Evolutionary conservation across 208 protist genomes (phyloP).

Genomic region (Porcisia deanei): DNA sequence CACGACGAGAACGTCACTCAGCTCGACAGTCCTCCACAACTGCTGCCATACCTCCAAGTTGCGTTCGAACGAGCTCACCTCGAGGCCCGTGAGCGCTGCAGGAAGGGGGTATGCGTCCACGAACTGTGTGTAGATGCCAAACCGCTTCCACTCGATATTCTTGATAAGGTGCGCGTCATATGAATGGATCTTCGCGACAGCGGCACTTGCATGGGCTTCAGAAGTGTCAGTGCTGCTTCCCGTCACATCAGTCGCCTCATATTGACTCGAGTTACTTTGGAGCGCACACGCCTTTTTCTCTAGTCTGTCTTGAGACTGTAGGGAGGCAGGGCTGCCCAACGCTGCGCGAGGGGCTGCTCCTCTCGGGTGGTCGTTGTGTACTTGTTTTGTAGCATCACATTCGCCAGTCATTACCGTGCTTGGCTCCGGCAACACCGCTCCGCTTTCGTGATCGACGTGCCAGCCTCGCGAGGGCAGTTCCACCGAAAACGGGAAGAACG

Average conservation of each 20-base stretch:
- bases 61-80: slow-evolving; percentile 94
- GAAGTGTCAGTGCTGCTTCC: not conserved
- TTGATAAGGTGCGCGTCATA: slow-evolving; percentile 22
- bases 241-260: not conserved
- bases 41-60: slow-evolving; percentile 99
- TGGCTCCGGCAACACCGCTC: slow-evolving; percentile 7
- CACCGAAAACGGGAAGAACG: slow-evolving; percentile 67
- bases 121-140: slow-evolving; percentile 41
- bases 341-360: not conserved
- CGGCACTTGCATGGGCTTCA: not conserved
- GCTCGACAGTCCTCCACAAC: slow-evolving; percentile 97
- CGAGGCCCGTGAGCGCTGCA: slow-evolving; percentile 20
- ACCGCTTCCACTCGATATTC: slow-evolving; percentile 49
- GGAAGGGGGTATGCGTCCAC: slow-evolving; percentile 52
- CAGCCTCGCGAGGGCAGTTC: slow-evolving; percentile 82
- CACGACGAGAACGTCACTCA: slow-evolving; percentile 94
- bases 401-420: slow-evolving; percentile 5
- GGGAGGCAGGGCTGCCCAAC: not conserved
- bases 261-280: too few relatives aligned
- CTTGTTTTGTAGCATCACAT: not conserved
- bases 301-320: not conserved
- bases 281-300: not conserved
- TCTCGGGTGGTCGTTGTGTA: not conserved
- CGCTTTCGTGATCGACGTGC: slow-evolving; percentile 14
- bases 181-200: not conserved